Evolutionary conservation across 345 rosid species (phyloP).

Genomic region (Eutrema yunnanense): DNA sequence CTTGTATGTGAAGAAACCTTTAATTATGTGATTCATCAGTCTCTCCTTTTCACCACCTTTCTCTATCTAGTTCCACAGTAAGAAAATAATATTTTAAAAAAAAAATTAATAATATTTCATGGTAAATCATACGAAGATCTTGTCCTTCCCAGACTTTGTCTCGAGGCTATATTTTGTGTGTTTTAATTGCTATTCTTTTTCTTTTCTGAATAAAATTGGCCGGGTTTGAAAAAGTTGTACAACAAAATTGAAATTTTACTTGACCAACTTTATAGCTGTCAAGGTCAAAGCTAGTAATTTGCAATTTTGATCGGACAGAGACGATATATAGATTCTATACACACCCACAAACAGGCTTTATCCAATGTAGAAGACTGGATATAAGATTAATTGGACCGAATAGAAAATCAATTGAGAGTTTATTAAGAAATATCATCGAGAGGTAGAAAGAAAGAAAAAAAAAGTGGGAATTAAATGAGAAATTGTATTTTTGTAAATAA

Average conservation of each 20-base stretch:
- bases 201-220: not conserved
- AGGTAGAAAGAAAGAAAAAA: not conserved
- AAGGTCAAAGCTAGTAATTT: constrained; percentile 16
- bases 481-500: constrained; percentile 26
- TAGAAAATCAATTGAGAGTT: not conserved
- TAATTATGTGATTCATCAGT: constrained; percentile 22
- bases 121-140: constrained; percentile 40
- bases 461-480: constrained; percentile 1
- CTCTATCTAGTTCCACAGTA: constrained; percentile 5
- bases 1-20: constrained; percentile 74
- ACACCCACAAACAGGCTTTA: not conserved
- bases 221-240: constrained; percentile 25
- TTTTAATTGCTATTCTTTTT: not conserved
- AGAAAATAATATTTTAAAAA: no score
- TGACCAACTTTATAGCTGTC: constrained; percentile 27
- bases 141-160: constrained; percentile 49
- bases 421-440: not conserved
- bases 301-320: not conserved
- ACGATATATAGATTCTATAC: not conserved
- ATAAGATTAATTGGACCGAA: constrained; percentile 13
- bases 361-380: not conserved
- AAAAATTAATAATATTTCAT: constrained; percentile 3
- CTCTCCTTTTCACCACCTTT: constrained; percentile 29
- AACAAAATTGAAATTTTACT: constrained; percentile 6
- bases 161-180: constrained; percentile 26